Base-by-base conservation (phyloP, 1,284 basidiomycete genomes). In the Apiotrichum laibachii region DNA sequence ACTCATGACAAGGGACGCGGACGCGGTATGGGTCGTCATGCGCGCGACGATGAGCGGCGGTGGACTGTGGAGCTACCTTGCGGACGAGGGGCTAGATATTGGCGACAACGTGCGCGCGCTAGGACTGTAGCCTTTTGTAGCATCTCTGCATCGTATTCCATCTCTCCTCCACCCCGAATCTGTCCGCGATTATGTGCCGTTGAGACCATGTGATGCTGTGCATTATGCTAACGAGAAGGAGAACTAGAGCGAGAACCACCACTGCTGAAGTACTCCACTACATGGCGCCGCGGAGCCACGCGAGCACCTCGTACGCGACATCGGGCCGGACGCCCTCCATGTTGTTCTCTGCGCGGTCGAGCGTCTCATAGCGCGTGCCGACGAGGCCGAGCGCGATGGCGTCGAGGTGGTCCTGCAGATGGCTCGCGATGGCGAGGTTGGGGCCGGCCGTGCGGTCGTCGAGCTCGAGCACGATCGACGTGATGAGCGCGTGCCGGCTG, bases 11-110 rank as follows among this genome's bases (percentile, higher is more conserved):
- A 80, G 84, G 18, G 90, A 94, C 67, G 82, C 82, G 44, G 92
- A 95, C 76, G 84, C 85, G 1, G 85, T 93, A 6, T 95, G 92
- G 92, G 72, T 93, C 42, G 85, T 82, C 10, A 77, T 95, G 55
- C 77, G 73, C 33, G 84, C 83, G 11, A 89, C 87, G 0, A 11
- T 19, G 12, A 52, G 59, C 7, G 31, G 73, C n/a, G 37, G 57
- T 18, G 65, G 62, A 1, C 56, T 67, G 22, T 72, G 73, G 69
- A 61, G 43, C 5, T 72, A 72, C 51, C 59, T 77, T 18, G 55
- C 46, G 21, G 69, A 72, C 22, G 56, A 57, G 21, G 57, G 50
- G 34, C 43, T 72, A 59, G 67, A 73, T 15, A 53, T 53, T n/a
- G 42, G 18, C 12, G 51, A 26, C 18, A 53, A 44, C 19, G 43